phyloP scores from a whole-genome alignment of 495 filamentous ascomycete genomes.

The Penicillium riverlandense region DNA sequence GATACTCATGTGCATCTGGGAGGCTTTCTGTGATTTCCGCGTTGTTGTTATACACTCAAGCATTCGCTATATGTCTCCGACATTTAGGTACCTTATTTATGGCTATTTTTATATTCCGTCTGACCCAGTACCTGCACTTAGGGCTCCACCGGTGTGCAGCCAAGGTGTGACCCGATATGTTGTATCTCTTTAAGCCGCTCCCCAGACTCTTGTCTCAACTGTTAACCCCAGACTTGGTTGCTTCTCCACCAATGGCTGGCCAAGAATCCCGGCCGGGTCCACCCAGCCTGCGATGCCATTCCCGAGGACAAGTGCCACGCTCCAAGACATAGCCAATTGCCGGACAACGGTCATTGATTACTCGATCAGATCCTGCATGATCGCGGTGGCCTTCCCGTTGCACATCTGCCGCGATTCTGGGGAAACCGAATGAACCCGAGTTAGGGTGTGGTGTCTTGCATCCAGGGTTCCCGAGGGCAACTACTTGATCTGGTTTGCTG shows the following conservation, averaged over 20 bases:
- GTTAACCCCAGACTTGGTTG: not conserved
- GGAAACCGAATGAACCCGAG: slow-evolving; percentile 12
- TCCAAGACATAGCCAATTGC: slow-evolving; percentile 2
- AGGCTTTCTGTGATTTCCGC: slow-evolving; percentile 25
- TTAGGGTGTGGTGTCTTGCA: not conserved
- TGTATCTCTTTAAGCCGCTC: not conserved
- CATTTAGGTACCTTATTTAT: no score
- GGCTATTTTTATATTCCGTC: no score
- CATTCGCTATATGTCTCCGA: no score
- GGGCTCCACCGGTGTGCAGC: no score
- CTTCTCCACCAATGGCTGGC: slow-evolving; percentile 12
- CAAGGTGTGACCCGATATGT: no score
- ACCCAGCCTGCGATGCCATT: slow-evolving; percentile 4
- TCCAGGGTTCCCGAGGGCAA: slow-evolving; percentile 21
- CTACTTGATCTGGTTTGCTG: slow-evolving; percentile 5
- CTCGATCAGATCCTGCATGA: not conserved
- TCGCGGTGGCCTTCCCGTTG: not conserved
- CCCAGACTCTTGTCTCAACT: not conserved
- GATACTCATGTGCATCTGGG: slow-evolving; percentile 37
- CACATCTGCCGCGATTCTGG: slow-evolving; percentile 1
- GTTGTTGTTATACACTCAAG: not conserved
- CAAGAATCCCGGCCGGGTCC: slow-evolving; percentile 12
- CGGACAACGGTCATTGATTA: slow-evolving; percentile 1
- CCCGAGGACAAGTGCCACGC: not conserved
- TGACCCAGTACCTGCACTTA: no score